These are phyloP conservation scores for Leptodermis oblonga DNA, from an alignment of 257 asterid genomes.

Conservation along the genomic window DNA sequence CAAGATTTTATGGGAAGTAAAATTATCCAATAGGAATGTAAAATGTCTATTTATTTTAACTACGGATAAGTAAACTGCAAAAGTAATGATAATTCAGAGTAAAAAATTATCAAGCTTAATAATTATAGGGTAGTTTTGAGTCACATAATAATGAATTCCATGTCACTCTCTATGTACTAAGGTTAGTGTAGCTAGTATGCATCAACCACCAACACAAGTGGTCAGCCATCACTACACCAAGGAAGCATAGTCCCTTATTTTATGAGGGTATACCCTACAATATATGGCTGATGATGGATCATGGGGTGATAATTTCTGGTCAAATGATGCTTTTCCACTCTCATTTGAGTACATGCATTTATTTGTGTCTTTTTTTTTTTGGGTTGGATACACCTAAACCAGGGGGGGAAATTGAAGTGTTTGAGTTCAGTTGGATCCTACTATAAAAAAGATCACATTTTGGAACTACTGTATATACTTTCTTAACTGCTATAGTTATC, in stretches of 20 bases:
- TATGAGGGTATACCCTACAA: conserved; percentile 44
- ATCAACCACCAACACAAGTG: conserved; percentile 60
- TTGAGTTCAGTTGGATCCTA: conserved; percentile 47
- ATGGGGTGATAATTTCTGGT: conserved; percentile 28
- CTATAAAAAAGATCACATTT: conserved; percentile 28
- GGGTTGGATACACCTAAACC: conserved; percentile 37
- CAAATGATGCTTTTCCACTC: conserved; percentile 25
- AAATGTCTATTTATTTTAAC: too few species aligned
- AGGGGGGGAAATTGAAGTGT: conserved; percentile 15
- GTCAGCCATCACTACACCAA: conserved; percentile 44
- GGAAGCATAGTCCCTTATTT: conserved; percentile 43
- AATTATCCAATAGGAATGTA: too few species aligned
- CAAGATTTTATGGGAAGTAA: too few species aligned
- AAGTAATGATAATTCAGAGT: too few species aligned
- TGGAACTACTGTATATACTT: conserved; percentile 33
- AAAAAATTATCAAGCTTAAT: too few species aligned
- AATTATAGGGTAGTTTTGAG: too few species aligned
- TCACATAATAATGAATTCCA: neutral
- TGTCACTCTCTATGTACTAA: conserved; percentile 19
- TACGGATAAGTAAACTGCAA: too few species aligned
- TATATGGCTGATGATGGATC: conserved; percentile 31
- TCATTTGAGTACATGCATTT: neutral
- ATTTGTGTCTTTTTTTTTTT: conserved; percentile 8
- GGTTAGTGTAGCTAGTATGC: conserved; percentile 22
- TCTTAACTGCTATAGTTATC: conserved; percentile 22